These are phyloP conservation scores for Strobilomyces confusus DNA, from an alignment of 768 basidiomycete species.

Conservation along the genomic window DNA sequence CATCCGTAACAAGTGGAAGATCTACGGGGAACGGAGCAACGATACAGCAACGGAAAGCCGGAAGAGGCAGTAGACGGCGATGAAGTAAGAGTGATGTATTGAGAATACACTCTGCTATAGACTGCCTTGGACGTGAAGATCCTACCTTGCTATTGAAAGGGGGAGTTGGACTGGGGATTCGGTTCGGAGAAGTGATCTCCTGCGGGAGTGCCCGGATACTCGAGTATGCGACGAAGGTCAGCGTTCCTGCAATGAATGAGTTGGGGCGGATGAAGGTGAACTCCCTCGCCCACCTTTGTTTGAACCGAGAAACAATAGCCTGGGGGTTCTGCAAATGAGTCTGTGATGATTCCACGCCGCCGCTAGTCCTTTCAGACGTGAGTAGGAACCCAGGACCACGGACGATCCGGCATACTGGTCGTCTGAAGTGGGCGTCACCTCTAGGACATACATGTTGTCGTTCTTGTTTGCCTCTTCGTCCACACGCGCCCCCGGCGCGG, in stretches of 20 bases:
- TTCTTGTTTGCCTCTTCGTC: slow-evolving; percentile 48
- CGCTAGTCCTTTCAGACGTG: slow-evolving; percentile 3
- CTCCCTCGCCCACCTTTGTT: slow-evolving; percentile 48
- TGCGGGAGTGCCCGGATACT: slow-evolving; percentile 38
- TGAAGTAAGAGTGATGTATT: slow-evolving; percentile 8
- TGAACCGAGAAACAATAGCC: slow-evolving; percentile 56
- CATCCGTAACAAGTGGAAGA: slow-evolving; percentile 19
- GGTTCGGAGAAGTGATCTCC: slow-evolving; percentile 6
- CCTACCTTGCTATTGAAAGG: not conserved
- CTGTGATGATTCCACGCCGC: slow-evolving; percentile 28
- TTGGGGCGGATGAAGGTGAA: not conserved
- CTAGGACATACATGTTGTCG: slow-evolving; percentile 71
- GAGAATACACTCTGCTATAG: slow-evolving; percentile 6
- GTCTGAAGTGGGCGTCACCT: slow-evolving; percentile 51
- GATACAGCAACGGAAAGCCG: slow-evolving; percentile 33
- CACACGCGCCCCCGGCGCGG: slow-evolving; percentile 69
- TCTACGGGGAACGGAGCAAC: slow-evolving; percentile 19
- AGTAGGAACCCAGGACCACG: not conserved
- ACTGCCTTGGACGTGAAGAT: not conserved
- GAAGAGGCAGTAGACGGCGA: slow-evolving; percentile 34
- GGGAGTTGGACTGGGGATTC: slow-evolving; percentile 10
- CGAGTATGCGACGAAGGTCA: slow-evolving; percentile 52
- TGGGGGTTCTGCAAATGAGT: slow-evolving; percentile 39
- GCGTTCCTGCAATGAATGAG: slow-evolving; percentile 40
- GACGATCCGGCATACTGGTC: slow-evolving; percentile 35